A percentile compares a stretch with the other conserved stretches of the same genome.
phyloP scores from a whole-genome alignment of 75 land plant genomes.

The Ceratopteris richardii region DNA sequence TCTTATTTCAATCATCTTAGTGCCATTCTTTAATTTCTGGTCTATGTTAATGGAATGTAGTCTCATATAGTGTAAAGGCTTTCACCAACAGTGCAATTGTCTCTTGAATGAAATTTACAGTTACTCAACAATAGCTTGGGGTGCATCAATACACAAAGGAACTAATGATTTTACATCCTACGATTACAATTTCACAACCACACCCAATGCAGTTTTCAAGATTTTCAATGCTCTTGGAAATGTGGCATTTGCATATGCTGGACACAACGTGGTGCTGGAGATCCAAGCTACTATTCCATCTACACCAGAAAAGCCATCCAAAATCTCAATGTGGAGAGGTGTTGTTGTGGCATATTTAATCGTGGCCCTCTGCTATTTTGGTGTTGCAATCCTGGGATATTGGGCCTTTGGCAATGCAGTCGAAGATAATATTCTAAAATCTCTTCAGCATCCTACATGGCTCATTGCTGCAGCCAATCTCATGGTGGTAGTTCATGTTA shows the following conservation, averaged over 20 bases:
- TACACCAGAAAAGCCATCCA: slow-evolving; percentile 68
- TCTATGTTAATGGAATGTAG: too few relatives aligned
- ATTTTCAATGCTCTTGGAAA: slow-evolving; percentile 68
- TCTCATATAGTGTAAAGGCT: too few relatives aligned
- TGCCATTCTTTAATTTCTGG: too few relatives aligned
- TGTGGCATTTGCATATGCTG: slow-evolving; percentile 76
- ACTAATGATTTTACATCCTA: slow-evolving; percentile 37
- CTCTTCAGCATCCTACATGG: slow-evolving; percentile 52
- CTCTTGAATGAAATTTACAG: slow-evolving; percentile 25
- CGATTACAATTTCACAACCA: slow-evolving; percentile 15
- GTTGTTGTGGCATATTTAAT: slow-evolving; percentile 58
- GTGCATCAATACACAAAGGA: slow-evolving; percentile 35
- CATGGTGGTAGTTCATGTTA: slow-evolving; percentile 89
- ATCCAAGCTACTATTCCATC: slow-evolving; percentile 95
- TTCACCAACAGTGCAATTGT: too few relatives aligned
- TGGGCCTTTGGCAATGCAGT: slow-evolving; percentile 80
- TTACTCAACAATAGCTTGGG: slow-evolving; percentile 67
- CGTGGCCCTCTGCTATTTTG: slow-evolving; percentile 77
- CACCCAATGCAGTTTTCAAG: slow-evolving; percentile 36
- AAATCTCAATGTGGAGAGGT: slow-evolving; percentile 80
- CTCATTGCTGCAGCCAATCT: slow-evolving; percentile 82
- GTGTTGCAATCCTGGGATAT: slow-evolving; percentile 79
- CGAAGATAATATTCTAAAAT: slow-evolving; percentile 55
- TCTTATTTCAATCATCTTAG: too few relatives aligned
- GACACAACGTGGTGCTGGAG: slow-evolving; percentile 81